Base-by-base conservation (phyloP, 2,329 filamentous ascomycete genomes). In the Penicillium sp. region DNA sequence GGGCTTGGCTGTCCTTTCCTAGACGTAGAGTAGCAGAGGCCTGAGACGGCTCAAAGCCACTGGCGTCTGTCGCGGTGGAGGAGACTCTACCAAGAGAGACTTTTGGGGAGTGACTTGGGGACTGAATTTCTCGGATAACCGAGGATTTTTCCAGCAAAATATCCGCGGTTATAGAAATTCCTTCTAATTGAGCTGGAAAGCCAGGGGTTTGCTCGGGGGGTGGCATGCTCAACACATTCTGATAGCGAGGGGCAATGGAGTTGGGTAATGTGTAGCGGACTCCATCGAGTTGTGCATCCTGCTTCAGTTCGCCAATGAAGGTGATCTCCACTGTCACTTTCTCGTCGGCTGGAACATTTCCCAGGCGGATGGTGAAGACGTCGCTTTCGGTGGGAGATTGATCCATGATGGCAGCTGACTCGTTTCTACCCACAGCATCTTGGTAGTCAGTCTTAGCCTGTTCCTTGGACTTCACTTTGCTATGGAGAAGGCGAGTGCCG, bases 291-390 rank as follows among this genome's bases (percentile, higher is more conserved):
- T 87, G 84, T 44, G 85, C 82, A 66, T 91, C 88, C 62, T 90
- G 86, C 74, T 90, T 90, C 53, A 91, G 78, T 69, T 91, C 88
- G 2, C 85, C 86, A 4, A 90, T 78, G 59, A 89, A 90, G 0
- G 79, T 84, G 54, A 91, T 84, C 11, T 87, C 79, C 7, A 91
- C 82, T 7, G 79, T 69, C 33, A 90, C 75, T 33, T 77, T 80
- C 16, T 82, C 81, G 0, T 79, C 79, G 0, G 83, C 79, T 0
- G 87, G 85, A 0, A 91, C 80, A 61, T 90, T 90, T 10, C 88
- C 88, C 1, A 92, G 75, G 0, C 81, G 85, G 0, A 87, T 88
- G 4, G 81, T 84, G 68, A 91, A 91, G 29, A 89, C 82, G 68
- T 91, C 89, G 2, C 82, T 78, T 1, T 85, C 80, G 19, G 82